A percentile compares a stretch with the other conserved stretches of the same genome.
phyloP scores from a whole-genome alignment of 371 early-diverging fungal genomes.

The Haplosporangium sp. region DNA sequence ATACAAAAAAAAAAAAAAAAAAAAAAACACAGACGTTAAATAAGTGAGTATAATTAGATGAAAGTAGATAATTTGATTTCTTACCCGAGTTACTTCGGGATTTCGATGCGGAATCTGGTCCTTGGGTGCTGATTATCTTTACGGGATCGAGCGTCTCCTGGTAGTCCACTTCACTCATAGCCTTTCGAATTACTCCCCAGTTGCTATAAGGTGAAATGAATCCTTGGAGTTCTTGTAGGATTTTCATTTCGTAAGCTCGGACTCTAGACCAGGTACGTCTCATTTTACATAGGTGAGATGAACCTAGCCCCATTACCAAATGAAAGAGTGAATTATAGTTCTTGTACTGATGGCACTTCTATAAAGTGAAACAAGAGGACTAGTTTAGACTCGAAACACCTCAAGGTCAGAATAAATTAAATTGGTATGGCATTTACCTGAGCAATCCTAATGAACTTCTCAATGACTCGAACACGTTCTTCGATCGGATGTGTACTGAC shows the following conservation, averaged over 20 bases:
- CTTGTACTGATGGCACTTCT: constrained; percentile 71
- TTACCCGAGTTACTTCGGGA: not conserved
- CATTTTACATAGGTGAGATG: constrained; percentile 63
- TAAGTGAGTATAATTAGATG: not conserved
- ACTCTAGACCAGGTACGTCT: constrained; percentile 67
- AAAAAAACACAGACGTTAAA: not conserved
- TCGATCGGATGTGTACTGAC: constrained; percentile 66
- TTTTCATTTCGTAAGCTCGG: constrained; percentile 59
- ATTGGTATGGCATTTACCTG: constrained; percentile 53
- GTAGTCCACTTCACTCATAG: constrained; percentile 61
- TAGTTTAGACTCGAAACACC: no score
- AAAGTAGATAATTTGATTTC: not conserved
- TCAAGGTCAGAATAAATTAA: no score
- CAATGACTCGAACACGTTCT: constrained; percentile 73
- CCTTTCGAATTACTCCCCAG: constrained; percentile 67
- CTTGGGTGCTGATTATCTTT: constrained; percentile 11
- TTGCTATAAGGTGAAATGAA: constrained; percentile 68
- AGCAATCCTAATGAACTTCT: constrained; percentile 80
- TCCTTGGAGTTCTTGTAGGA: constrained; percentile 65
- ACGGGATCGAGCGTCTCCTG: constrained; percentile 12
- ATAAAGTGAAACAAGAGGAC: not conserved
- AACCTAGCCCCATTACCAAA: constrained; percentile 67
- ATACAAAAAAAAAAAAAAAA: not conserved
- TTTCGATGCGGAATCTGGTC: not conserved
- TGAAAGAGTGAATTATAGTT: constrained; percentile 72